These are phyloP conservation scores for Geotrichum fermentans DNA, from an alignment of 1,139 yeast genomes.

Conservation along the genomic window DNA sequence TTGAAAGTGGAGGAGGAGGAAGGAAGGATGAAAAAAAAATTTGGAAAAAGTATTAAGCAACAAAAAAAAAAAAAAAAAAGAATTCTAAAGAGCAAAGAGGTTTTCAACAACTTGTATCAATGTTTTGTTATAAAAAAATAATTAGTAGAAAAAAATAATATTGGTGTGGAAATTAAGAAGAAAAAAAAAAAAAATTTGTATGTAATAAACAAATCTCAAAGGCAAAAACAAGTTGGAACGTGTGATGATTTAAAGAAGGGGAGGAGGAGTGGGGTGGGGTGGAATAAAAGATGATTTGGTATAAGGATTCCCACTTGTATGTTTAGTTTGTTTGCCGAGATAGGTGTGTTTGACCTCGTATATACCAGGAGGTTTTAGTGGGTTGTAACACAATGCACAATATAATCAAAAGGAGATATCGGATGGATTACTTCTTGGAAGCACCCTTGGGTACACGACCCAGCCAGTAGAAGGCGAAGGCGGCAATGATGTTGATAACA, in stretches of 20 bases:
- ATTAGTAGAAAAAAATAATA: background rate
- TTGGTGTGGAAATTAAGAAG: background rate
- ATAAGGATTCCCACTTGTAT: too few relatives aligned
- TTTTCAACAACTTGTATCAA: background rate
- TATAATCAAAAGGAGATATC: background rate
- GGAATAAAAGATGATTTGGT: too few relatives aligned
- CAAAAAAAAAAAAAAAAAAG: background rate
- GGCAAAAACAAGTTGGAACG: background rate
- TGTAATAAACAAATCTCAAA: background rate
- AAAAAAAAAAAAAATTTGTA: background rate
- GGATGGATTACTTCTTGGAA: conserved; percentile 9
- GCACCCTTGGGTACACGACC: conserved; percentile 28
- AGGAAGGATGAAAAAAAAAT: too few relatives aligned
- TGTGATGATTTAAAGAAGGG: too few relatives aligned
- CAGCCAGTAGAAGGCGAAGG: conserved; percentile 54
- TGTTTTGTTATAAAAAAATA: background rate
- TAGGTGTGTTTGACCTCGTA: too few relatives aligned
- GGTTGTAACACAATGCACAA: too few relatives aligned
- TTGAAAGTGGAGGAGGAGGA: too few relatives aligned
- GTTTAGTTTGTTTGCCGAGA: too few relatives aligned
- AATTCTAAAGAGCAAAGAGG: background rate
- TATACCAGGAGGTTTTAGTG: too few relatives aligned
- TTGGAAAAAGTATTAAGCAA: background rate
- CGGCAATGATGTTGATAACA: conserved; percentile 54
- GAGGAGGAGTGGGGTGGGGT: too few relatives aligned